Conservation (phyloP, 2,329 filamentous ascomycete species). For the Sarocladium strictum region DNA sequence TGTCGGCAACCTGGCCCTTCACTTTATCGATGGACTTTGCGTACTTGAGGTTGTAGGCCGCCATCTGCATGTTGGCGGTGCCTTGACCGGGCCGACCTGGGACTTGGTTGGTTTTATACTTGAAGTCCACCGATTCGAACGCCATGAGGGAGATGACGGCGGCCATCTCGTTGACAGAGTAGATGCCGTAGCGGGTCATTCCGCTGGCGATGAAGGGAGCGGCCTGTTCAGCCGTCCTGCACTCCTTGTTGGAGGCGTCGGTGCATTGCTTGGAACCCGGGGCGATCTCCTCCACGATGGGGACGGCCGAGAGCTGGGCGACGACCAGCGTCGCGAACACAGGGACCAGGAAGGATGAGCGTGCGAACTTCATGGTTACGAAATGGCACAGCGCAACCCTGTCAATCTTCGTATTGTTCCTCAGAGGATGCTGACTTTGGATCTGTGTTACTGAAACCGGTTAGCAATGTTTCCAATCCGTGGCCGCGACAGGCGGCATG, state of each 20-base stretch:
- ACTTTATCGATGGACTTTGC: slow-evolving; percentile 37
- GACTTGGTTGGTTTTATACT: slow-evolving; percentile 61
- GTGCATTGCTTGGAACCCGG: slow-evolving; percentile 50
- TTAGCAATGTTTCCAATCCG: no score
- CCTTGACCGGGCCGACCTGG: slow-evolving; percentile 61
- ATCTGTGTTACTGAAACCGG: no score
- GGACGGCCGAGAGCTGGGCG: slow-evolving; percentile 20
- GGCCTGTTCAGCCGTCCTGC: slow-evolving; percentile 58
- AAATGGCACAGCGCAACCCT: not conserved
- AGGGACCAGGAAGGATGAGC: not conserved
- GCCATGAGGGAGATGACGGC: slow-evolving; percentile 65
- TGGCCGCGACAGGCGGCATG: no score
- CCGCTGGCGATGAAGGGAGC: slow-evolving; percentile 49
- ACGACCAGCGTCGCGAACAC: not conserved
- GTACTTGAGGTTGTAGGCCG: slow-evolving; percentile 39
- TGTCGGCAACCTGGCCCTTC: slow-evolving; percentile 23
- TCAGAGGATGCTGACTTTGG: no score
- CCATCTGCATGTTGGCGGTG: slow-evolving; percentile 53
- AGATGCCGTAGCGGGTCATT: slow-evolving; percentile 53
- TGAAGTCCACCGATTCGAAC: slow-evolving; percentile 64
- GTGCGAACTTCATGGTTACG: not conserved
- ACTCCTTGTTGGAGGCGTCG: slow-evolving; percentile 44
- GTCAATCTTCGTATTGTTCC: not conserved
- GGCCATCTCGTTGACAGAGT: slow-evolving; percentile 53
- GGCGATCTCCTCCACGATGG: slow-evolving; percentile 47